phyloP scores from a whole-genome alignment of 2,329 filamentous ascomycete genomes.

The Trichophyton simii region DNA sequence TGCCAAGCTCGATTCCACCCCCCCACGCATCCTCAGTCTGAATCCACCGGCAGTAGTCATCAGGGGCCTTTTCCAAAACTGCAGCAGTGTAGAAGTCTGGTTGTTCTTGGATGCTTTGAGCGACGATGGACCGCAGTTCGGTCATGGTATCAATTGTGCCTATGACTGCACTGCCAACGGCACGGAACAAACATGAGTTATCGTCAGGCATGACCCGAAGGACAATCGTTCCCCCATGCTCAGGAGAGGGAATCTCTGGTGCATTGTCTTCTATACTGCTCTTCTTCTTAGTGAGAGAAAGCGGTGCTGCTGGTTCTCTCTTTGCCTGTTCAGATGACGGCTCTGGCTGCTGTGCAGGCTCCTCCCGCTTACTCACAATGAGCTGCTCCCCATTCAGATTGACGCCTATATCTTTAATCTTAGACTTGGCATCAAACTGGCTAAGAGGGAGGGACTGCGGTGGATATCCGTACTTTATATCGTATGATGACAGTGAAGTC shows the following conservation, averaged over 20 bases:
- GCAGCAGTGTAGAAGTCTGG: conserved; percentile 61
- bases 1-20: conserved; percentile 77
- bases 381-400: conserved; percentile 57
- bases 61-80: conserved; percentile 59
- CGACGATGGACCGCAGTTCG: conserved; percentile 64
- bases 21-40: conserved; percentile 74
- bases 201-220: conserved; percentile 94
- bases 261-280: conserved; percentile 41
- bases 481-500: conserved; percentile 54
- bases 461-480: conserved; percentile 76
- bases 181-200: conserved; percentile 87
- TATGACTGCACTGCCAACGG: conserved; percentile 69
- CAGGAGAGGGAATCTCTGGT: conserved; percentile 47
- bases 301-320: conserved; percentile 8
- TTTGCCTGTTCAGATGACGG: neutral
- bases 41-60: conserved; percentile 72
- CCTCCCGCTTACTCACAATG: conserved; percentile 44
- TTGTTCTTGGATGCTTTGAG: conserved; percentile 62
- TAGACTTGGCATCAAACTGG: conserved; percentile 37
- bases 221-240: conserved; percentile 48
- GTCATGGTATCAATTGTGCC: conserved; percentile 54
- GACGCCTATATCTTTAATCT: conserved; percentile 45
- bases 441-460: conserved; percentile 51
- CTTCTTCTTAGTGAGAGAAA: conserved; percentile 23
- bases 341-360: neutral